These are phyloP conservation scores for Coniferiporia sulphurascens DNA, from an alignment of 1,284 basidiomycete species.

Conservation along the genomic window DNA sequence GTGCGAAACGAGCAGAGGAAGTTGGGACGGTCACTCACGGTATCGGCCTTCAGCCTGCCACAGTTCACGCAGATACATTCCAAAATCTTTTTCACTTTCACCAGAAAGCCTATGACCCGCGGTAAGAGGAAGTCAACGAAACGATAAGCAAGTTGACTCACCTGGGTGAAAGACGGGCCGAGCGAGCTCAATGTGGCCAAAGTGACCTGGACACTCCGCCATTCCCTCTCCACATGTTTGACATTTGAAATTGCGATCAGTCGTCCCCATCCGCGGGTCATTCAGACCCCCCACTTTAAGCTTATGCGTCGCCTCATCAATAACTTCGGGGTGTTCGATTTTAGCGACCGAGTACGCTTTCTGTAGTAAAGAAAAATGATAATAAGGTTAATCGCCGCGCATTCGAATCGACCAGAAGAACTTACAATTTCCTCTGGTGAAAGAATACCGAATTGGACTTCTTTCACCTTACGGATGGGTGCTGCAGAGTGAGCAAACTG, in stretches of 20 bases:
- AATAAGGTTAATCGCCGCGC: background rate
- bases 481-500: conserved; percentile 90
- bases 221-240: conserved; percentile 99
- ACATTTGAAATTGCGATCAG: conserved; percentile 99
- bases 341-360: conserved; percentile 98
- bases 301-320: conserved; percentile 89
- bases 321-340: conserved; percentile 97
- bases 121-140: background rate
- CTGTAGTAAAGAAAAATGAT: conserved; percentile 40
- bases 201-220: conserved; percentile 98
- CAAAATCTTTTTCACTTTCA: conserved; percentile 99
- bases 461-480: conserved; percentile 90
- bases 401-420: conserved; percentile 23
- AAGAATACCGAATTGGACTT: conserved; percentile 99
- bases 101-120: conserved; percentile 74
- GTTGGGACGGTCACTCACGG: conserved; percentile 72
- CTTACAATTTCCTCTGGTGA: conserved; percentile 99
- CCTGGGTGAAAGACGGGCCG: conserved; percentile 96
- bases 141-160: conserved; percentile 34
- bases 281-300: conserved; percentile 92
- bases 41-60: conserved; percentile 95
- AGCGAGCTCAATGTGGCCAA: conserved; percentile 97
- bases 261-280: conserved; percentile 98
- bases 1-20: conserved; percentile 84
- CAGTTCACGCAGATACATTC: conserved; percentile 99